These are phyloP conservation scores for Alternaria sp. DNA, from an alignment of 2,329 filamentous ascomycete species.

Conservation along the genomic window DNA sequence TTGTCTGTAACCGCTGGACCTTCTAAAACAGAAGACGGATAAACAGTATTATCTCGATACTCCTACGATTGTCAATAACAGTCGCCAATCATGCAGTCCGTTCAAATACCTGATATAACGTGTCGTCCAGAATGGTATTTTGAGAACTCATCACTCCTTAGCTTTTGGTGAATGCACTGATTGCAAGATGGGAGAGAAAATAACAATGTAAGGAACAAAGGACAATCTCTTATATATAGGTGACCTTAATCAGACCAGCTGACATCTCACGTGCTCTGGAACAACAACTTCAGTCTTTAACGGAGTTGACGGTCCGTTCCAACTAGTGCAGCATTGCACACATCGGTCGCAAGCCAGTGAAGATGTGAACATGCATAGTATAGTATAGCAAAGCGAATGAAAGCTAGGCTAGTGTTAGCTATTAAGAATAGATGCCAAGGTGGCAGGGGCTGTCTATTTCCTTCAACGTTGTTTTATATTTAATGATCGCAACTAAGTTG, in stretches of 20 bases:
- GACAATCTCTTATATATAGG: background rate
- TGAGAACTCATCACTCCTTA: slow-evolving; percentile 4
- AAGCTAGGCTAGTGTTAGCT: background rate
- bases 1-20: background rate
- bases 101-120: slow-evolving; percentile 1
- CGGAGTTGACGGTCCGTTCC: too few relatives aligned
- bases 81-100: background rate
- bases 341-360: background rate
- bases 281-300: background rate
- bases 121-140: slow-evolving; percentile 10
- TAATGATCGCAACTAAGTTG: background rate
- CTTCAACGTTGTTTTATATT: background rate
- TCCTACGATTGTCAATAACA: background rate
- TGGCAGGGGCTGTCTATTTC: background rate
- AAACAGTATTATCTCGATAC: slow-evolving; percentile 7
- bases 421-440: background rate
- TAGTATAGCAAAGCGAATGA: background rate
- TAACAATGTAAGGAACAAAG: background rate
- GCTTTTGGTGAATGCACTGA: background rate
- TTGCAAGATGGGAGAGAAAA: background rate
- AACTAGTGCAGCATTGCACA: background rate
- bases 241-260: background rate
- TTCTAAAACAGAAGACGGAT: background rate
- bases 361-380: background rate
- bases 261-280: background rate